Base-by-base conservation (phyloP, 371 early-diverging fungal species). In the Chytridiales sp. region DNA sequence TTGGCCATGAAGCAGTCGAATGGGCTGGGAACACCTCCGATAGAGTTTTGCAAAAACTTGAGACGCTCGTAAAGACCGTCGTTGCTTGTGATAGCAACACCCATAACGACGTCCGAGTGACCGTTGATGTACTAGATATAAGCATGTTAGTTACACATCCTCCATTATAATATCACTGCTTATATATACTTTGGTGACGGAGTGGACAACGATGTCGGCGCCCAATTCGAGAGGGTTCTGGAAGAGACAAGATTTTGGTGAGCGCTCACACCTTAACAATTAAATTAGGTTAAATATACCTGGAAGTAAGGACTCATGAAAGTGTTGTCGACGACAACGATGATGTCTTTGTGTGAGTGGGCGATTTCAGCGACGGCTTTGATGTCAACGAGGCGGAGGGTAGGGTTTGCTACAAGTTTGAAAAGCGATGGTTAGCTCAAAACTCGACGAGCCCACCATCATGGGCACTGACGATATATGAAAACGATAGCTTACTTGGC, bases 241-340 rank as follows among this genome's bases (percentile, higher is more conserved):
- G 6, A 17, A 38, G 38, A 11, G 38, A n/a, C 11, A 38, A 22
- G 32, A 38, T 9, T 9, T 11, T 38, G 38, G n/a, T 38, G 38
- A 38, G 38, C n/a, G 38, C 11, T 9, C 38, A 38, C n/a, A n/a
- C 11, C n/a, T 38, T 38, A 9, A n/a, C 11, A 17, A 29, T 15
- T 8, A 22, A 35, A 40, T 3, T 47, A 19, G 13, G 19, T 17
- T 29, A 5, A 31, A 32, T 15, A 8, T 24, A 51, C 54, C 77
- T 96, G 96, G 88, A 95, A 94, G 81, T 90, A 94, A 36, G 98
- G 94, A 60, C 84, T 83, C 89, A 97, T 85, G 77, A 98, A 97
- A n/a, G 97, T 98, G 85, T 96, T 98, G 81, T 97, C 97, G 38
- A 97, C 95, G n/a, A 94, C 95, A 38, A 96, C 76, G 56, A 87